Evolutionary conservation across 768 basidiomycete species (phyloP), one percentile per base, ranked within the genome.

Genomic region (Cyathus striatus): DNA sequence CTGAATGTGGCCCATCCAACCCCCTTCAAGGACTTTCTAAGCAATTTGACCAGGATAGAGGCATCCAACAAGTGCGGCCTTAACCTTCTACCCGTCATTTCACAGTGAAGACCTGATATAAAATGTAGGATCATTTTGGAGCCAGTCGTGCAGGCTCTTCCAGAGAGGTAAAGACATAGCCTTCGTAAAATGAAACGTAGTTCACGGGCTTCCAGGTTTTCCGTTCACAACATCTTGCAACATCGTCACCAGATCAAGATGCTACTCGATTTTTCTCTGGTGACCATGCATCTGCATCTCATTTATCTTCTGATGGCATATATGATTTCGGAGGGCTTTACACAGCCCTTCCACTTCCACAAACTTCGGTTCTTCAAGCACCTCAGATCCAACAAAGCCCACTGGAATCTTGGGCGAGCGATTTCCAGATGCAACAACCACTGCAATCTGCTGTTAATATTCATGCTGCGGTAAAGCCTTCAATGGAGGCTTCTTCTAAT

Each of bases 1-100:
- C 87, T 1, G 89, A 91, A 34, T 95, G 91, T 50, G 92, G 92
- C 1, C 90, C 92, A 5, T 76, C 78, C 1, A 95, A 92, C 59
- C 81, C 90, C 9, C 62, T 95, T 14, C 87, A 90, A 55, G 78
- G 74, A 13, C 76, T 95, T 4, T 74, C 86, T 0, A 93, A 92
- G 56, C 72, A 76, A 35, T 83, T 91, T 48, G 87, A 89, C 49
- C 72, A 76, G 34, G 90, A 93, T 58, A 73, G 87, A 53, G 87
- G 86, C 6, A 55, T 78, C 2, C 86, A 89, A 59, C 88, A 90
- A 70, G 89, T 90, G 43, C 32, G 54, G 18, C 14, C 36, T 35
- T 30, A 30, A 20, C 23, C 10, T 7, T 30, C 6, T 36, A 13
- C 5, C n/a, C 6, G 34, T 43, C 20, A 10, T 21, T 43, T 26